These are phyloP conservation scores for Rhipidocladum racemiflorum DNA, from an alignment of 176 grass and related monocot genomes.

Conservation along the genomic window DNA sequence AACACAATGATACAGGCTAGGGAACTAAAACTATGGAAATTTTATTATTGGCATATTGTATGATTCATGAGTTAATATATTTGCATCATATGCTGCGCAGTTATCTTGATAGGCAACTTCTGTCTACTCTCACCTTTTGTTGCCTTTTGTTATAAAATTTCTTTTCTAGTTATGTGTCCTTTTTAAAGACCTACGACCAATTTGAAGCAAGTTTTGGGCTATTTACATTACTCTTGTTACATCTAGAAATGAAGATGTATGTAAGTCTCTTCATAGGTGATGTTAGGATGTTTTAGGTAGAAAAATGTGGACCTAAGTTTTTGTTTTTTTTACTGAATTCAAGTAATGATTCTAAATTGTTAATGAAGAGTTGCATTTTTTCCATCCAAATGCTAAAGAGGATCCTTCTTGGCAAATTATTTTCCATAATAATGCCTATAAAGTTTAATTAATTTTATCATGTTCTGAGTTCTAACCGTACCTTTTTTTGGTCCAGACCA, in stretches of 20 bases:
- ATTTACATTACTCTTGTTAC: background rate
- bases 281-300: conserved; percentile 16
- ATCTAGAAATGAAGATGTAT: background rate
- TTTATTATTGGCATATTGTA: background rate
- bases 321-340: background rate
- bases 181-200: background rate
- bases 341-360: conserved; percentile 1
- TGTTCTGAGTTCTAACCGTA: conserved; percentile 8
- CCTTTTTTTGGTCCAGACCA: conserved; percentile 58
- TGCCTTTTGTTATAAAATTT: background rate
- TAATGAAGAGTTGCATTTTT: background rate
- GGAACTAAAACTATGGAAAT: background rate
- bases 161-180: background rate
- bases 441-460: background rate
- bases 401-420: background rate
- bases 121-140: background rate
- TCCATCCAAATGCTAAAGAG: background rate
- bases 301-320: background rate
- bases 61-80: background rate
- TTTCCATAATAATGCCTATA: background rate
- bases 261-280: background rate
- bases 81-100: background rate
- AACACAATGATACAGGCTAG: background rate
- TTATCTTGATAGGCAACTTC: background rate
- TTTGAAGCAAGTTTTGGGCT: background rate